Base-by-base conservation (phyloP, 176 grass and related monocot genomes). In the Oryza brachyantha region DNA sequence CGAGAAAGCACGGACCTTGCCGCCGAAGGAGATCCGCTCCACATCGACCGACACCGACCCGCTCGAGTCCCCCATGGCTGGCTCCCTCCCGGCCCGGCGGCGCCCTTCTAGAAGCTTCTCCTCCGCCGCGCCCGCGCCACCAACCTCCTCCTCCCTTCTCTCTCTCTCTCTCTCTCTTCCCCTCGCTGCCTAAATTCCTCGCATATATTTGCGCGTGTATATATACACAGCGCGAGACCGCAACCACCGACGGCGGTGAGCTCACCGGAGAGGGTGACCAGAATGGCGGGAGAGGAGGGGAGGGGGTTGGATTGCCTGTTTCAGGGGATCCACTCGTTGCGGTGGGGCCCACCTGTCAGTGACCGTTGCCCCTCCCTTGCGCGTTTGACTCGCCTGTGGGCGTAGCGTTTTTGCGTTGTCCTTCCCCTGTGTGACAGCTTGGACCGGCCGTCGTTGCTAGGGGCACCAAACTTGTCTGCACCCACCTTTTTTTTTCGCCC, bases 21-120 rank as follows among this genome's bases (percentile, higher is more conserved):
- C 95, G 50, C 95, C 90, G 59, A 98, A 94, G 73, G 88, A 94
- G 83, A 98, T 75, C 81, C 92, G 80, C 79, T 94, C 95, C 70
- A 92, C 85, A 79, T 94, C 95, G 21, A 98, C 29, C 8, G 89
- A 94, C 45, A 98, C 89, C 39, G 95, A 98, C 35, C 88, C 83
- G 70, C 95, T 98, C 24, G 95, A 98, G 60, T 98, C 95, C 68
- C 87, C 85, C 95, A 98, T 98, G 69, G 66, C n/a, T 61, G 22
- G 34, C 60, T 7, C 62, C n/a, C n/a, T n/a, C n/a, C n/a, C n/a
- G n/a, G n/a, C n/a, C n/a, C n/a, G n/a, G 31, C 70, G 29, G 42
- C 43, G 41, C 66, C 66, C 66, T 71, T 85, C 60, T 0, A 27
- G 59, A 81, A 67, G 65, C 37, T 76, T 55, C 72, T 29, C 65